Conservation (phyloP, 176 grass and related monocot species). For the Bothriochloa decipiens region DNA sequence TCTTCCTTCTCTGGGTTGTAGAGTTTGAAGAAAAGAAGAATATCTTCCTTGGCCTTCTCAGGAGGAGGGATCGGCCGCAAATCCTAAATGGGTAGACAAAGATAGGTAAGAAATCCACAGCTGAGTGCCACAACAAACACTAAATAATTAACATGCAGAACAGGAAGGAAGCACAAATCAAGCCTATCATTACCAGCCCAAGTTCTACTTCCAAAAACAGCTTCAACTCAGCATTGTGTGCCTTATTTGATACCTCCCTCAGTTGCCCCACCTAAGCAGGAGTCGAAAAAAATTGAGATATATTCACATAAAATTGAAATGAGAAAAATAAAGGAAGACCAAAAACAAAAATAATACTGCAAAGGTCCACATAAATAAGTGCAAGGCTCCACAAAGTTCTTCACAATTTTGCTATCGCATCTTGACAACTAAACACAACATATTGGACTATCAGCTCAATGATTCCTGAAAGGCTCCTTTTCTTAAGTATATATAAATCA, state of each 20-base stretch:
- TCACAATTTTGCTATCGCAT: slow-evolving; percentile 11
- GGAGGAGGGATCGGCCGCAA: slow-evolving; percentile 67
- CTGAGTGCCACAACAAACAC: slow-evolving; percentile 15
- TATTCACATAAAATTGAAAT: slow-evolving; percentile 7
- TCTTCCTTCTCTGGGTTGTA: slow-evolving; percentile 88
- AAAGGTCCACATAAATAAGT: not conserved
- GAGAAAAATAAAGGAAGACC: not conserved
- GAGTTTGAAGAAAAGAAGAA: slow-evolving; percentile 58
- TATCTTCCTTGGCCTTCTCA: slow-evolving; percentile 87
- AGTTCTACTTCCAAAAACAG: slow-evolving; percentile 84
- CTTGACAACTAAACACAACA: slow-evolving; percentile 30
- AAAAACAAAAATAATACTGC: slow-evolving; percentile 19
- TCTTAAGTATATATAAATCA: not conserved
- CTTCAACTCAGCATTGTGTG: slow-evolving; percentile 88
- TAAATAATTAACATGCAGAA: slow-evolving; percentile 29
- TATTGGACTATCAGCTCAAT: not conserved
- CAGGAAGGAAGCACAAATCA: not conserved
- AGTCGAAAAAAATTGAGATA: not conserved
- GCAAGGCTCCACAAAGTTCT: not conserved
- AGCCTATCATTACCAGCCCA: slow-evolving; percentile 65
- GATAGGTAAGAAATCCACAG: slow-evolving; percentile 27
- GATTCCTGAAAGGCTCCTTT: not conserved
- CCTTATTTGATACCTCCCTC: slow-evolving; percentile 94
- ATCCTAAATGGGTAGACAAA: slow-evolving; percentile 59
- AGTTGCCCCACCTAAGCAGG: slow-evolving; percentile 78